Conservation (phyloP, 2,329 filamentous ascomycete genomes). For the Lasiodiplodia sp. region DNA sequence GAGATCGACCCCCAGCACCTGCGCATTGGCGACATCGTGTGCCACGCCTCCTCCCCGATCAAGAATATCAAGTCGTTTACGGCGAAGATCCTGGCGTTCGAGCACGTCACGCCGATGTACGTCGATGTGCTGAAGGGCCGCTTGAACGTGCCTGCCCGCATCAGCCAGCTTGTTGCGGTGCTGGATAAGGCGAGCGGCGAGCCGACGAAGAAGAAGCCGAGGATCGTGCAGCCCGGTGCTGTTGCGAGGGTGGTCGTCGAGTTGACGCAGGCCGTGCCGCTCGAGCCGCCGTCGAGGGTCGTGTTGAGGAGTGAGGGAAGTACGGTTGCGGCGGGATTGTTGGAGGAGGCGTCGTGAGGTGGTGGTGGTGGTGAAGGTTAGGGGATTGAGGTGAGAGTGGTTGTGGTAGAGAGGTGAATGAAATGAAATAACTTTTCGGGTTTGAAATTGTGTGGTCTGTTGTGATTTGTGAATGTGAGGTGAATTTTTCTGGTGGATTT, state of each 20-base stretch:
- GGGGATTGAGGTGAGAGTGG: too few relatives aligned
- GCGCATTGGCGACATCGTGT: constrained; percentile 82
- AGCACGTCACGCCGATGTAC: constrained; percentile 85
- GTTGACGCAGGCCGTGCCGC: constrained; percentile 74
- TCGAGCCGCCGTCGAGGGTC: constrained; percentile 81
- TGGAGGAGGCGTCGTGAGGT: constrained; percentile 61
- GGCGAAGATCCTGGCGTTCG: constrained; percentile 86
- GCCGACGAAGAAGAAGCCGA: constrained; percentile 82
- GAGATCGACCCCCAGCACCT: constrained; percentile 88
- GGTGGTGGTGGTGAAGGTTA: too few relatives aligned
- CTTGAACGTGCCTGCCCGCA: constrained; percentile 77
- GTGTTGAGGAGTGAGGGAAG: constrained; percentile 81
- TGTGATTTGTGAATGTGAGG: too few relatives aligned
- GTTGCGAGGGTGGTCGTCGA: constrained; percentile 81
- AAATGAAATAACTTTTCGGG: too few relatives aligned
- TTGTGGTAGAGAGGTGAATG: too few relatives aligned
- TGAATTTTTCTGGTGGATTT: too few relatives aligned
- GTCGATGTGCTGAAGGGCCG: constrained; percentile 89
- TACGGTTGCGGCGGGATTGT: constrained; percentile 85
- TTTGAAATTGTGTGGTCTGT: too few relatives aligned
- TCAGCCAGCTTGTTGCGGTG: constrained; percentile 73
- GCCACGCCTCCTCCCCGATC: constrained; percentile 72
- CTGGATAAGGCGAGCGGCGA: constrained; percentile 81
- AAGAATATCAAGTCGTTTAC: constrained; percentile 76
- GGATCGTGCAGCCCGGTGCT: constrained; percentile 79